Evolutionary conservation across 2,329 filamentous ascomycete species (phyloP).

Genomic region (Falciphora oryzae): DNA sequence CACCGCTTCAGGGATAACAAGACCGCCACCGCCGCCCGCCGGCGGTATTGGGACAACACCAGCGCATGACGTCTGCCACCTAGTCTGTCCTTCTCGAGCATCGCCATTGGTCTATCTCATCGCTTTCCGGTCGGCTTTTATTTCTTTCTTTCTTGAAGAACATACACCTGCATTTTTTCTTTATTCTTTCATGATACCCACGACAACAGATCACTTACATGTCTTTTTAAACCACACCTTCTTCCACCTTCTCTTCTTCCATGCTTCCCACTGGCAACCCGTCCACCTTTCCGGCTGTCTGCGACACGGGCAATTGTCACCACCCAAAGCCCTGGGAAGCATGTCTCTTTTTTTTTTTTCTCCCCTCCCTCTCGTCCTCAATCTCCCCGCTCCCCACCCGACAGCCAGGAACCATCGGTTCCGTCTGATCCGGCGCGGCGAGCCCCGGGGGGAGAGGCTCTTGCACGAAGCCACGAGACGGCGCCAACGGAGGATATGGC

Average conservation of each 20-base stretch:
- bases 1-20: constrained; percentile 53
- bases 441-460: too few relatives aligned
- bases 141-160: background rate
- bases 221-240: background rate
- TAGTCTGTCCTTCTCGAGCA: constrained; percentile 1
- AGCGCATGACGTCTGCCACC: constrained; percentile 1
- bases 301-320: too few relatives aligned
- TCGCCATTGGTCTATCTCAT: constrained; percentile 1
- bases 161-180: background rate
- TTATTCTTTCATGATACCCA: constrained; percentile 8
- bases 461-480: too few relatives aligned
- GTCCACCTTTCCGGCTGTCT: too few relatives aligned
- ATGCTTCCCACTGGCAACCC: background rate
- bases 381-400: too few relatives aligned
- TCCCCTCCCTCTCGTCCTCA: too few relatives aligned
- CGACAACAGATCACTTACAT: constrained; percentile 1
- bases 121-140: background rate
- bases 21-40: constrained; percentile 41
- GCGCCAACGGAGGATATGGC: too few relatives aligned
- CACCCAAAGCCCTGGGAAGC: too few relatives aligned
- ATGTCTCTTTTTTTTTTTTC: too few relatives aligned
- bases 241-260: background rate
- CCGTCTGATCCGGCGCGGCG: too few relatives aligned
- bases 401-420: too few relatives aligned
- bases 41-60: constrained; percentile 47